Percentiles rank a stretch among this genome's conserved stretches.
Conservation (phyloP, 306 rosid species). For the Acacia acuminata region DNA sequence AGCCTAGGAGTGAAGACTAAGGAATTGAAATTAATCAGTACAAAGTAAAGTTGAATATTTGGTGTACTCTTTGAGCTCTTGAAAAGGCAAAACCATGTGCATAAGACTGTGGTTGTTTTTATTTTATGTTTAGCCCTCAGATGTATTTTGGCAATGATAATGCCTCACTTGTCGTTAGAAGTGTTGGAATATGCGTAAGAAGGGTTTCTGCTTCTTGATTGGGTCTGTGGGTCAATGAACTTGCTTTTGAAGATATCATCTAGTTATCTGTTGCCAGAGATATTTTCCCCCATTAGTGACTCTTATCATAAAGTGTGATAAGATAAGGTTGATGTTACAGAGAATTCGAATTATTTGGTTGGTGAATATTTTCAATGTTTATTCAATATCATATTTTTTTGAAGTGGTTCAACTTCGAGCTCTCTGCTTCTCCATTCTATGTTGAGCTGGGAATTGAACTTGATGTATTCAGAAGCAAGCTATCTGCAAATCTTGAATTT, state of each 20-base stretch:
- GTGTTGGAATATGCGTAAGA: not conserved
- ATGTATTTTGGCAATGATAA: not conserved
- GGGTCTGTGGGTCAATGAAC: conserved; percentile 9
- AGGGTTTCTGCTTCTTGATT: not conserved
- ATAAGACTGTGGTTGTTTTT: not conserved
- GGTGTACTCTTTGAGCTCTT: not conserved
- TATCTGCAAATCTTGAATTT: not conserved
- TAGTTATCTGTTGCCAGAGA: not conserved
- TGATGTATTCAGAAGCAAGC: not conserved
- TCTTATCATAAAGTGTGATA: not conserved
- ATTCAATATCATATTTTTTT: not conserved
- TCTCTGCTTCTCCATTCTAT: not conserved
- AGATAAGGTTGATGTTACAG: not conserved
- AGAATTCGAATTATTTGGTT: not conserved
- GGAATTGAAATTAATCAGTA: not conserved
- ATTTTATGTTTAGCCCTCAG: not conserved
- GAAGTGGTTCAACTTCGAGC: not conserved
- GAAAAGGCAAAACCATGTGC: not conserved
- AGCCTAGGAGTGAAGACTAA: not conserved
- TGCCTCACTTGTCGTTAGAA: not conserved
- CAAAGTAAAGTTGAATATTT: not conserved
- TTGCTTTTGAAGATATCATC: not conserved
- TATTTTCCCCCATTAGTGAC: not conserved
- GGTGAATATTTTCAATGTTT: not conserved
- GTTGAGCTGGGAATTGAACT: not conserved